Evolutionary conservation across 2,329 filamentous ascomycete genomes (phyloP), one percentile per base, ranked within the genome.

Genomic region (Hyphodiscus sp.): DNA sequence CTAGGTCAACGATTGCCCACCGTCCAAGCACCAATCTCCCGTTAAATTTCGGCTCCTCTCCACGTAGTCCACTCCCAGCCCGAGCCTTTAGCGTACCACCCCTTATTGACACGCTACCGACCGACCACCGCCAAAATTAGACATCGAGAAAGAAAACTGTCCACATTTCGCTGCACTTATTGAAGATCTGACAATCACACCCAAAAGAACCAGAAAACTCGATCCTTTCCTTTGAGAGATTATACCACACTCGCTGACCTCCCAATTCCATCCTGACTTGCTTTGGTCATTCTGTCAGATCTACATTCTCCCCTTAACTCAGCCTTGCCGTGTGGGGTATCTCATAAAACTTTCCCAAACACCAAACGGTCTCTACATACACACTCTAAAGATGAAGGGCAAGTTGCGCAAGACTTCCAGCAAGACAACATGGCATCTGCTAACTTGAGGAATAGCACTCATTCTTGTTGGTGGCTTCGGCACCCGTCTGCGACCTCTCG

Each of bases 401-500:
- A 55, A 54, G 64, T 52, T 38, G 26, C 45, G 29, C 20, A 54
- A 38, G 30, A 11, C 7, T n/a, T 38, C 5, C 41, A 26, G 29
- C 42, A 47, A 2, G 42, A 7, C 15, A 15, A 20, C 38, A 11
- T 38, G 33, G 33, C 33, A 41, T 52, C 44, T 52, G 48, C 62
- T 68, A 56, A 68, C 52, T 51, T 56, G 30, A 13, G 26, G 2
- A 29, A 44, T 38, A 96, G 91, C 91, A 77, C 87, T 96, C 71
- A 96, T 96, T 86, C 91, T 97, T 71, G 94, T 97, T 75, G 94
- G 94, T 77, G 94, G 92, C 74, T 99, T 96, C 75, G 92, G 92
- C 77, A 99, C 92, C 74, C 91, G 92, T 75, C 87, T 99, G 69
- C 89, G 92, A 71, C 92, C 92, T 79, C 83, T 97, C 70, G 90